Conservation (phyloP, 2,329 filamentous ascomycete genomes). For the Aspergillus sp. region DNA sequence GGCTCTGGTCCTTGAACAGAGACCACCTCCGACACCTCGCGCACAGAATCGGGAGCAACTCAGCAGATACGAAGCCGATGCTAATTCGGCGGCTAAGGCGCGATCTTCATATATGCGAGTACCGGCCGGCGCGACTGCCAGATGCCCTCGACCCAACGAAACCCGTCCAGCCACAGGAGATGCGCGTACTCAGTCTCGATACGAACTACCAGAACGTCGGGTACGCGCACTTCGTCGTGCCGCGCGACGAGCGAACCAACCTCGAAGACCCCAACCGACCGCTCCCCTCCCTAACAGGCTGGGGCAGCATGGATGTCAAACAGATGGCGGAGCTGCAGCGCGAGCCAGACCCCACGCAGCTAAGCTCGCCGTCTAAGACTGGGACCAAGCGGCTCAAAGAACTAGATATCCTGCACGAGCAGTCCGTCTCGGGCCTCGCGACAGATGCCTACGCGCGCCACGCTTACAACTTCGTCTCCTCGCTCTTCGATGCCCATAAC, state of each 20-base stretch:
- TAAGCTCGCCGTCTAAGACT: not conserved
- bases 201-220: slow-evolving; percentile 78
- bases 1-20: slow-evolving; percentile 39
- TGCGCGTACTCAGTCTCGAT: slow-evolving; percentile 65
- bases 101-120: slow-evolving; percentile 8
- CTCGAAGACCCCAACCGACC: slow-evolving; percentile 2
- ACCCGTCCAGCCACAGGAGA: slow-evolving; percentile 3
- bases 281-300: slow-evolving; percentile 25
- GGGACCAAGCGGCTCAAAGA: not conserved
- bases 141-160: not conserved
- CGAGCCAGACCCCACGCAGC: not conserved
- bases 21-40: slow-evolving; percentile 51
- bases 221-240: slow-evolving; percentile 52
- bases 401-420: slow-evolving; percentile 2
- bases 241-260: slow-evolving; percentile 2
- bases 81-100: slow-evolving; percentile 43
- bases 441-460: slow-evolving; percentile 45
- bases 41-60: slow-evolving; percentile 50
- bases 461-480: slow-evolving; percentile 47
- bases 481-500: slow-evolving; percentile 40
- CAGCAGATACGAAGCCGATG: slow-evolving; percentile 50
- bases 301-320: slow-evolving; percentile 32
- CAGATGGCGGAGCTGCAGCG: slow-evolving; percentile 9
- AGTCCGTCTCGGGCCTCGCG: slow-evolving; percentile 33
- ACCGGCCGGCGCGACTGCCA: not conserved